phyloP scores from a whole-genome alignment of 306 rosid species.

The Begonia peltatifolia region DNA sequence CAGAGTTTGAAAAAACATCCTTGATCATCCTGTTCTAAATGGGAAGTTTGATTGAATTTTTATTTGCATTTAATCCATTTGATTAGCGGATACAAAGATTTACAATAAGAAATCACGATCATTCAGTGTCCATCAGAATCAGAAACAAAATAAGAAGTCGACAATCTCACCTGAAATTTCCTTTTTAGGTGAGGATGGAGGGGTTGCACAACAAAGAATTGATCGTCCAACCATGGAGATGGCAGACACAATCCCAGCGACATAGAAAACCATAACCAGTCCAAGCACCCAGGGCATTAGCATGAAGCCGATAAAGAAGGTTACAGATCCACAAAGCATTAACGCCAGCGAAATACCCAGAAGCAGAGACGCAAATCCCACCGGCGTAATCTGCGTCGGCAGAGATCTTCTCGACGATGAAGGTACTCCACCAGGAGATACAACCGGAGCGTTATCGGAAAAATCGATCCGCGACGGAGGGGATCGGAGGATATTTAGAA shows the following conservation, averaged over 20 bases:
- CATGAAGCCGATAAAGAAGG: conserved; percentile 77
- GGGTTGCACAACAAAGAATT: conserved; percentile 38
- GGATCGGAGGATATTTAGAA: conserved; percentile 58
- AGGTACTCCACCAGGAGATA: neutral
- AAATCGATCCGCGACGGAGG: conserved; percentile 34
- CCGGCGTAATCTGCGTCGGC: conserved; percentile 5
- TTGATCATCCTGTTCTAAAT: no score
- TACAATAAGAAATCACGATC: no score
- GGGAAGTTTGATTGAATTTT: no score
- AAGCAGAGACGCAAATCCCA: conserved; percentile 67
- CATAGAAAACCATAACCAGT: conserved; percentile 52
- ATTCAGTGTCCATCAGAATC: no score
- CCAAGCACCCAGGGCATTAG: conserved; percentile 92
- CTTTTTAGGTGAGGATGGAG: conserved; percentile 14
- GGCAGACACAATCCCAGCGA: conserved; percentile 53
- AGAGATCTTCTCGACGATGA: conserved; percentile 1
- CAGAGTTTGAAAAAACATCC: no score
- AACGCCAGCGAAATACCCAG: conserved; percentile 69
- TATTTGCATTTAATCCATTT: no score
- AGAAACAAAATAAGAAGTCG: no score
- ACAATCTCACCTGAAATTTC: no score
- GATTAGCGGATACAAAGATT: no score
- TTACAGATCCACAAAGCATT: conserved; percentile 90
- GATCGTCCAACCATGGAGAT: conserved; percentile 59
- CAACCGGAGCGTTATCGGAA: conserved; percentile 2